Base-by-base conservation (phyloP, 306 rosid genomes). In the Geum urbanum region DNA sequence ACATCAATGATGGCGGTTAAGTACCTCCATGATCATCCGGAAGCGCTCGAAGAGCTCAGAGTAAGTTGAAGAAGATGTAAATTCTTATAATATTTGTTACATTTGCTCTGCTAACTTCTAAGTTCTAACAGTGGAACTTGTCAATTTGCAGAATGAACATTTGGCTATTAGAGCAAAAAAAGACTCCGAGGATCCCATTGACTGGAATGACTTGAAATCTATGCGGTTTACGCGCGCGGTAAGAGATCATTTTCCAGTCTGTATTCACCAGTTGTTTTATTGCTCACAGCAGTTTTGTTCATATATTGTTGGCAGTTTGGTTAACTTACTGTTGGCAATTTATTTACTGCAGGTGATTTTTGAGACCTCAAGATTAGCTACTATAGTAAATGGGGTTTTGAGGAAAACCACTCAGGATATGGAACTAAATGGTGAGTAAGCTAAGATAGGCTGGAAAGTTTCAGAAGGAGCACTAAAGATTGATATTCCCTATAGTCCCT, bases 1-100 rank as follows among this genome's bases (percentile, higher is more conserved):
- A 95, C 99, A 15, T 84, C 99, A n/a, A 95, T 95, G 99, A 95
- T 95, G 99, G 96, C 96, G 24, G 86, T 95, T 18, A 95, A 95
- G 76, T 91, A 84, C 63, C 95, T 95, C 68, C 97, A 87, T 74
- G 99, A 95, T 74, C 92, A 91, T 71, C 97, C 97, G 43, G 71
- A 78, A 76, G 99, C 66, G 72, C 97, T 95, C 67, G 83, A 91
- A 71, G 88, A 95, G 67, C 88, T 95, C 2, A 91, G 99, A 82
- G 99, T 95, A 62, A 82, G 96, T 87, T 24, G 1, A 69, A 19
- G 49, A 70, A 66, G 63, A 16, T 27, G 8, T 32, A 0, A 24
- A 24, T 20, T n/a, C 45, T 54, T 6, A 45, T 37, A 15, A 49
- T 18, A 16, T 9, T 46, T 4, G 20, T 51, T 11, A 27, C 50